Base-by-base conservation (phyloP, 108 stramenopile genomes). In the Skeletonema menzelii region DNA sequence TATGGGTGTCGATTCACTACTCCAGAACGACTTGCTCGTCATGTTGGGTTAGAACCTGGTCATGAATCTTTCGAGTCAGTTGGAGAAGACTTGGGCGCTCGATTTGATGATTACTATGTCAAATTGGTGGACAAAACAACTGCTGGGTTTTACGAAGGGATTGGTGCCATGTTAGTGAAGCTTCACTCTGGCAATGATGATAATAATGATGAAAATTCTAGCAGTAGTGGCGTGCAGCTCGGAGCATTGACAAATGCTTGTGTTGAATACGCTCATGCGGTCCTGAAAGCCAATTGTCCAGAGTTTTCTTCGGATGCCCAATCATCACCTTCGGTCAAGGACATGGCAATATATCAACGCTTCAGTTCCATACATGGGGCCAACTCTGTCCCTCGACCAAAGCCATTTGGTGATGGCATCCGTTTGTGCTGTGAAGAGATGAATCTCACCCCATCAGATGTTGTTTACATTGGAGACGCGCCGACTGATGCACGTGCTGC, bases 201-300 rank as follows among this genome's bases (percentile, higher is more conserved):
- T 49, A 15, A 19, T 49, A 15, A 19, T 24, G 19, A 49, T 3
- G 27, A 61, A 1, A 75, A 72, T 6, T 56, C 44, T 42, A 27
- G 30, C n/a, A 40, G 14, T 34, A 35, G 22, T 12, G 63, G 65
- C 0, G 57, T 91, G 3, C 63, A 82, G 47, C 22, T 94, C 19
- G 93, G 90, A 3, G 89, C 88, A 11, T 68, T 94, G 79, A 94
- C 93, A 46, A 94, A 94, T 74, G 93, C 93, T 22, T 89, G 88
- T 60, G 90, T 90, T 8, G 85, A 79, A 22, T 94, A 94, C 67
- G 93, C 90, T 4, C 88, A 92, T 82, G 91, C 93, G 6, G 93
- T 92, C 7, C 71, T 94, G 67, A 85, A 81, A 67, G 84, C 67
- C 60, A 94, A 94, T 59, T 70, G 77, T 19, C 71, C 71, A 8